phyloP scores from a whole-genome alignment of 1,139 yeast species.

The Candida sojae region DNA sequence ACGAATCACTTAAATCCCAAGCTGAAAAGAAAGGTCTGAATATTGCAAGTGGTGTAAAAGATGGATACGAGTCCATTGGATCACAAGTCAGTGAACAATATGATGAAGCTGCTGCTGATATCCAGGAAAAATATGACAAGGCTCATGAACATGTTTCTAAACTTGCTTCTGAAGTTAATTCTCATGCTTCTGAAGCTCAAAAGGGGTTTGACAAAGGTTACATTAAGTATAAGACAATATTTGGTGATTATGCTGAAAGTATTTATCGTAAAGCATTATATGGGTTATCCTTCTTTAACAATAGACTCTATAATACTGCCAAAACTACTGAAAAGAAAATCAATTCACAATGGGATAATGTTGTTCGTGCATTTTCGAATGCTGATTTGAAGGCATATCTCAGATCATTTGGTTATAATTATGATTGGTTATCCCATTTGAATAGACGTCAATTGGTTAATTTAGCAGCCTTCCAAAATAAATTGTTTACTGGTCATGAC shows the following conservation, averaged over 20 bases:
- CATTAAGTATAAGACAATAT: constrained; percentile 8
- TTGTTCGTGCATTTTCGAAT: constrained; percentile 45
- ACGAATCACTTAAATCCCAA: background rate
- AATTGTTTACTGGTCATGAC: constrained; percentile 21
- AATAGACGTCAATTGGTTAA: constrained; percentile 47
- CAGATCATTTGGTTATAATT: constrained; percentile 49
- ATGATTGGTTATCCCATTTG: constrained; percentile 30
- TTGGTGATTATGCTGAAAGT: constrained; percentile 7
- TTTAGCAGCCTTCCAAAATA: constrained; percentile 48
- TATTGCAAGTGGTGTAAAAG: constrained; percentile 7
- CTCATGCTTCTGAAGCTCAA: constrained; percentile 6
- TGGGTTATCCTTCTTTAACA: constrained; percentile 11
- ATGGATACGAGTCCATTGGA: constrained; percentile 9
- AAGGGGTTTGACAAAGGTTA: constrained; percentile 6
- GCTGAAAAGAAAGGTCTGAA: constrained; percentile 10
- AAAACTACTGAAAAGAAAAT: constrained; percentile 36
- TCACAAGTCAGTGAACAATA: constrained; percentile 7
- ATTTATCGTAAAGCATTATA: constrained; percentile 6
- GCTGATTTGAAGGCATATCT: constrained; percentile 57
- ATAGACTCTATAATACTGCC: constrained; percentile 11
- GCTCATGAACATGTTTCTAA: constrained; percentile 12
- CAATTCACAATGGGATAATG: constrained; percentile 20
- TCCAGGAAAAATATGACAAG: constrained; percentile 12
- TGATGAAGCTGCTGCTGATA: constrained; percentile 11
- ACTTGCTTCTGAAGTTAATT: background rate